Base-by-base conservation (phyloP, 108 stramenopile species). In the Epithemia pelagica region DNA sequence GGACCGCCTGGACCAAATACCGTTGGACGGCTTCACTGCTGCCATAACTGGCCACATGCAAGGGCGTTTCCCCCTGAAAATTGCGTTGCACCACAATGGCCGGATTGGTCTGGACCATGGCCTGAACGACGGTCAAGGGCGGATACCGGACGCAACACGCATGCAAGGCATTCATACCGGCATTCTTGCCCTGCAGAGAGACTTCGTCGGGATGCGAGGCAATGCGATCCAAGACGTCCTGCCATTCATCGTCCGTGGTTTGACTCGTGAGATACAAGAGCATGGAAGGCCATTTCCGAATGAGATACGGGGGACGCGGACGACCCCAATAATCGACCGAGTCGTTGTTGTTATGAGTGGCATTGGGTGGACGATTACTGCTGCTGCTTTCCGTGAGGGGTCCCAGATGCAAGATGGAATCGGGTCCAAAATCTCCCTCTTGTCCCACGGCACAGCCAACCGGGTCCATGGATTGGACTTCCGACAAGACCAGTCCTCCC, bases 111-210 rank as follows among this genome's bases (percentile, higher is more conserved):
- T 32, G 31, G 32, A 63, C 24, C 31, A 63, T 63, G 30, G 62
- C 62, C 24, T 32, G 21, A n/a, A 63, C 33, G n/a, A 63, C 62
- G 2, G 27, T 18, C 22, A 63, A 26, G 25, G 62, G 62, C 1
- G 62, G 62, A 46, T 63, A 63, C 62, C 62, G 29, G 32, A 63
- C 2, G 7, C 62, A 63, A 33, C 28, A 27, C 24, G 62, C 62
- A 63, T 63, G 62, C 23, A 63, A 37, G 21, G 62, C 62, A 63
- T 31, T 32, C 7, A 22, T 21, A 31, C 62, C 62, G 32, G n/a
- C 24, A 37, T 25, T 30, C 21, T 7, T 7, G n/a, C 62, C 62
- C 33, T 21, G 1, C 22, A 37, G 20, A 3, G 1, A 22, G 32
- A 63, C 25, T 63, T 63, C 62, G 20, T 31, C 62, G 1, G 62